phyloP scores from a whole-genome alignment of 805 yeast species.

The Yarrowia sp. region DNA sequence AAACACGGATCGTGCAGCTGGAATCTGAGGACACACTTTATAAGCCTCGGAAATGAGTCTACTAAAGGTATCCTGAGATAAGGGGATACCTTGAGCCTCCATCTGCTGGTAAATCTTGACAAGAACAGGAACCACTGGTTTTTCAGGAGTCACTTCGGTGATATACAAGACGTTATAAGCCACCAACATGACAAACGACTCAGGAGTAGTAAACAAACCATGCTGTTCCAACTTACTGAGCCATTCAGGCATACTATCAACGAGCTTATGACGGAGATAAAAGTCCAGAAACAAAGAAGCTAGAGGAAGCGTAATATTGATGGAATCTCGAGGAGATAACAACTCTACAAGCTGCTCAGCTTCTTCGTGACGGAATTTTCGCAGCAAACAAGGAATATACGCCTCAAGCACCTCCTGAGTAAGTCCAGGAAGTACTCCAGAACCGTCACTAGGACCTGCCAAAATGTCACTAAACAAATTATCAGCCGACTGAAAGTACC shows the following conservation, averaged over 20 bases:
- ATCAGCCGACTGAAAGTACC: not conserved
- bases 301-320: not conserved
- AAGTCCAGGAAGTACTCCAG: not conserved
- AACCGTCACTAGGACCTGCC: not conserved
- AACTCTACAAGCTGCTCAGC: slow-evolving; percentile 11
- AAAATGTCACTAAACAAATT: not conserved
- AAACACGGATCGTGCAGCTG: not conserved
- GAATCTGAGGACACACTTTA: not conserved
- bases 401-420: slow-evolving; percentile 20
- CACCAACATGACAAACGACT: slow-evolving; percentile 25
- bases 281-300: not conserved
- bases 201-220: slow-evolving; percentile 10
- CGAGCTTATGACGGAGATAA: not conserved
- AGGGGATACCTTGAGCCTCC: slow-evolving; percentile 3
- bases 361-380: not conserved
- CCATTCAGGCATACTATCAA: slow-evolving; percentile 11
- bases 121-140: not conserved
- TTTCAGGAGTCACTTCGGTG: not conserved
- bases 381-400: not conserved
- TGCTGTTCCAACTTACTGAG: slow-evolving; percentile 9
- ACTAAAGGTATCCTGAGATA: not conserved
- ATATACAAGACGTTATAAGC: slow-evolving; percentile 5
- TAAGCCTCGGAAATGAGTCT: not conserved
- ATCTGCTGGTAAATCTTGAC: slow-evolving; percentile 13
- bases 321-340: not conserved